Evolutionary conservation across 2,329 filamentous ascomycete genomes (phyloP), one percentile per base, ranked within the genome.

Genomic region (Sordariomycetes sp.): DNA sequence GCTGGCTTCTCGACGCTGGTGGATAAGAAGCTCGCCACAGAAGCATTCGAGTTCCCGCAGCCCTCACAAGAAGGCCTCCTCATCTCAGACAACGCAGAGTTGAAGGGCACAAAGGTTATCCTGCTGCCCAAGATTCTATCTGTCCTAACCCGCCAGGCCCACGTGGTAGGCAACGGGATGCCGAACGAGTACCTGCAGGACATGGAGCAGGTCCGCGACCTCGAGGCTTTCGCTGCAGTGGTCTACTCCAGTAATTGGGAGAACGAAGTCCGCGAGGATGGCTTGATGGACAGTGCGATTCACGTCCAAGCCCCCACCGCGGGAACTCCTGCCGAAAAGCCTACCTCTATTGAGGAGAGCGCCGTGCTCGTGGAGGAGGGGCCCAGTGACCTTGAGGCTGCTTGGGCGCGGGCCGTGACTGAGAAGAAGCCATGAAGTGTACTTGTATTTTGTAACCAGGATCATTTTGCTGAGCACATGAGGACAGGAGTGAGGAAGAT

Each of bases 191-290:
- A 83, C 51, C 66, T 83, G 21, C 71, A 78, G 46, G 75, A 79
- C 25, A 86, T 93, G 69, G 86, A 93, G 58, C 59, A 69, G 34
- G 82, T 88, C 25, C 68, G 72, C 19, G 83, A 88, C 40, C 66
- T 93, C 8, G 82, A 88, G 53, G 84, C 82, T 0, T 93, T 93
- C 53, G 82, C 86, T 2, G 86, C 86, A 2, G 82, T 93, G 2
- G 85, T 93, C 25, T 93, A 92, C 57, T 85, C 79, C 33, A 88
- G 82, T 52, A 92, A 93, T 55, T 92, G 76, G 75, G 72, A 79
- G 54, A 75, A 66, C 41, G 76, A 81, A 58, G 73, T 81, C 37
- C 64, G 59, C 12, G 63, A 60, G 49, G 15, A 38, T 15, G 31
- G 26, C 12, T 46, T 63, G 26, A 53, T 58, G 50, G 57, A 52